Conservation (phyloP, 257 asterid genomes). For the Primulina huaijiensis region DNA sequence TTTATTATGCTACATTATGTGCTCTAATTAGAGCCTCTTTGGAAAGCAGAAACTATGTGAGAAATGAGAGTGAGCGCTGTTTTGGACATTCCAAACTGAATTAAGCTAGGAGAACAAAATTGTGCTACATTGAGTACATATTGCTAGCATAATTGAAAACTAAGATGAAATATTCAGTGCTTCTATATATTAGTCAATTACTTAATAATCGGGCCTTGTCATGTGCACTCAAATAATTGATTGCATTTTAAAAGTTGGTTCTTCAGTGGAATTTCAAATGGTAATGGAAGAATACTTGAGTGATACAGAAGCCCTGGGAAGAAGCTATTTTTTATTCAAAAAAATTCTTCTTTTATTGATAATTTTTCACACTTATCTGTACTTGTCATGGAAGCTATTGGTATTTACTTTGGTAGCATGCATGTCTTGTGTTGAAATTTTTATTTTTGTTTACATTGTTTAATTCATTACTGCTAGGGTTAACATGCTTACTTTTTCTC, state of each 20-base stretch:
- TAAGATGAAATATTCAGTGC: neutral
- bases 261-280: conserved; percentile 18
- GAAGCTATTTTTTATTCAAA: too few relatives aligned
- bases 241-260: neutral
- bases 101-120: too few relatives aligned
- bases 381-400: conserved; percentile 4
- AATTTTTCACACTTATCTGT: conserved; percentile 4
- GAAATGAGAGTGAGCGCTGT: too few relatives aligned
- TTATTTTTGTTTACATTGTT: neutral
- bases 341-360: too few relatives aligned
- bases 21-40: too few relatives aligned
- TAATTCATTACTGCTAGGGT: conserved; percentile 13
- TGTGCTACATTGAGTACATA: too few relatives aligned
- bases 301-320: too few relatives aligned
- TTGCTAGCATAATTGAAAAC: neutral
- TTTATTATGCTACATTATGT: neutral
- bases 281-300: neutral
- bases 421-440: neutral
- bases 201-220: conserved; percentile 16
- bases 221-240: conserved; percentile 1
- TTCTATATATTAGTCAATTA: neutral
- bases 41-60: too few relatives aligned
- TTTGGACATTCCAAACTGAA: conserved; percentile 2
- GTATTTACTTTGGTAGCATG: neutral
- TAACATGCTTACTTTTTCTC: conserved; percentile 15